A percentile compares a stretch with the other conserved stretches of the same genome.
Evolutionary conservation across 257 asterid genomes (phyloP).

Genomic region (Anisodus acutangulus): DNA sequence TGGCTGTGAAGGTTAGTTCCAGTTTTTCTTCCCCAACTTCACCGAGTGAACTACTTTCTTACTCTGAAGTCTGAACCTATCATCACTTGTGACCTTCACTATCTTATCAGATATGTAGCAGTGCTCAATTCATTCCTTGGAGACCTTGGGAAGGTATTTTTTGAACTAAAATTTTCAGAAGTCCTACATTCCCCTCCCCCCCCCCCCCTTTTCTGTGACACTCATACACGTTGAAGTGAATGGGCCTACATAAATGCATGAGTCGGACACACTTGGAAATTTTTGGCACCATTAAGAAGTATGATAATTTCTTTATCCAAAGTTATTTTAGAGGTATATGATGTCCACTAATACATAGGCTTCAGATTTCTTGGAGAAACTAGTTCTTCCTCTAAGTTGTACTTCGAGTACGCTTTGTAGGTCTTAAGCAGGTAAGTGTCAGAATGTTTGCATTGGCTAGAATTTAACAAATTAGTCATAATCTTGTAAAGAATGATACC

Average conservation of each 20-base stretch:
- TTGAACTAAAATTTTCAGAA: conserved; percentile 16
- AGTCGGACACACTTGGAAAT: neutral
- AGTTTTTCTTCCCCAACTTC: conserved; percentile 13
- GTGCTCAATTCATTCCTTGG: conserved; percentile 95
- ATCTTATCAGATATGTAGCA: conserved; percentile 80
- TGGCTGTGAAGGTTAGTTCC: neutral
- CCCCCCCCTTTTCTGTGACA: neutral
- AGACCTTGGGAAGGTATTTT: conserved; percentile 90
- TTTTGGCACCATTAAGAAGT: neutral
- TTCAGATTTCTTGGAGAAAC: neutral
- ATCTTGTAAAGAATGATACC: neutral
- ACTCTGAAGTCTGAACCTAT: neutral
- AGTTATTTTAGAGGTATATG: neutral
- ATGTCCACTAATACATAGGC: neutral
- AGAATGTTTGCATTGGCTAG: neutral
- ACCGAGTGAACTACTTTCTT: neutral
- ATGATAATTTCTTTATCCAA: neutral
- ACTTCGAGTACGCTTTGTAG: neutral
- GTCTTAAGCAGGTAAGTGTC: neutral
- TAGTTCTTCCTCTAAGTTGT: conserved; percentile 8
- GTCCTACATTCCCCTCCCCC: neutral
- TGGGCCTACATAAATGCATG: neutral
- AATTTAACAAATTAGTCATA: neutral
- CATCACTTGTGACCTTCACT: conserved; percentile 39
- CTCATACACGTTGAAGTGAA: neutral